Evolutionary conservation across 306 rosid species (phyloP), one percentile per base, ranked within the genome.

Genomic region (Quercus rubra): DNA sequence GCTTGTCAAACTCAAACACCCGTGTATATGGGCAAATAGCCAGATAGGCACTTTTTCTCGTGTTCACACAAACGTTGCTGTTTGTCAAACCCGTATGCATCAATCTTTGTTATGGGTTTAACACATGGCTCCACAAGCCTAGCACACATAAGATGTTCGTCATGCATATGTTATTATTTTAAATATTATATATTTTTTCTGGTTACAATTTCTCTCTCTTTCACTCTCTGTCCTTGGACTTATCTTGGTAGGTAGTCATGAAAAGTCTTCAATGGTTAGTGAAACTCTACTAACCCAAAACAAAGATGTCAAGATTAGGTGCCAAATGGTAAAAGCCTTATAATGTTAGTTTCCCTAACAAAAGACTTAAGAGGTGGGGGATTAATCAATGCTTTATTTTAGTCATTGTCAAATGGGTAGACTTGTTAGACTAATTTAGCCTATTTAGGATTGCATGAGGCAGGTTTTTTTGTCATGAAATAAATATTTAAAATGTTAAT

Each of bases 211-310:
- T n/a, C 52, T 55, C 27, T 58, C 38, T 55, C 51, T 81, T 21
- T 76, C 67, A 6, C 68, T 72, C 56, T 21, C 54, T 52, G 23
- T 76, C 64, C 25, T 77, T 86, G 74, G 87, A 82, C 83, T 81
- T 68, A 51, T 76, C 71, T 28, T 74, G 78, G 78, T 85, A 75
- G 85, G 83, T 74, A 71, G 86, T 74, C 84, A 46, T 74, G 70
- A 80, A 88, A 93, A 89, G 94, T 91, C 97, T 70, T 55, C n/a
- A 70, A 76, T 80, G 89, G 95, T 85, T 87, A 87, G 92, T 89
- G 88, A 79, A 86, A 73, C 49, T 77, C 77, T 86, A 87, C 97
- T 89, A 83, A 93, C 93, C 92, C 82, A 59, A 70, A 71, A 72
- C 41, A 81, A 89, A 83, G 55, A 78, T 82, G 83, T 88, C 91